phyloP scores from a whole-genome alignment of 257 asterid genomes.

The Echium plantagineum region DNA sequence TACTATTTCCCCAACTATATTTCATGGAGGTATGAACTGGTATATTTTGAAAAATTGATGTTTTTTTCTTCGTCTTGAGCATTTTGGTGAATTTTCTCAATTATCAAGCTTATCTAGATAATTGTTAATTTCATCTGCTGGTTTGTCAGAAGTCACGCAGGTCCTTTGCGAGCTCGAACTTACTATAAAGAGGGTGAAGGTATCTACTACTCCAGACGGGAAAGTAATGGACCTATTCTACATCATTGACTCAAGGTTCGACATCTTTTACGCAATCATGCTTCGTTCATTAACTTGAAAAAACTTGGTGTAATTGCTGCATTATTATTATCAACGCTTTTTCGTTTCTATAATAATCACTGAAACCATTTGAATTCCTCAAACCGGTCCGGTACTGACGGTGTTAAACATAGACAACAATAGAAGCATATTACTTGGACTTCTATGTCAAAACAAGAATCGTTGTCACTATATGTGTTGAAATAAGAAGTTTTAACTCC shows the following conservation, averaged over 20 bases:
- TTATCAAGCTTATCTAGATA: not conserved
- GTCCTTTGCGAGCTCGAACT: conserved; percentile 78
- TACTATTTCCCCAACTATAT: not conserved
- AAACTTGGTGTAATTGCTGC: not conserved
- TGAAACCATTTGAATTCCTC: not conserved
- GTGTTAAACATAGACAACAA: too few relatives aligned
- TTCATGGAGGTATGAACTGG: not conserved
- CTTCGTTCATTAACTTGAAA: not conserved
- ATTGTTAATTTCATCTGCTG: too few relatives aligned
- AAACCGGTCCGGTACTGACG: too few relatives aligned
- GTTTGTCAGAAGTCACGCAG: conserved; percentile 50
- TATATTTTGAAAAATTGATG: not conserved
- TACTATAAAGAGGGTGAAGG: conserved; percentile 60
- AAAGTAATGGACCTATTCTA: conserved; percentile 78
- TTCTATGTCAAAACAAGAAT: not conserved
- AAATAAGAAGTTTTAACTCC: too few relatives aligned
- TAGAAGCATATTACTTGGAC: not conserved
- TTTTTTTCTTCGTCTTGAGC: not conserved
- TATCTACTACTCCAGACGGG: conserved; percentile 83
- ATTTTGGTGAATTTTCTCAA: conserved; percentile 1
- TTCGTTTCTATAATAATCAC: not conserved
- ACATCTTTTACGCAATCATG: not conserved
- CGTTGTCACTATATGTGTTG: too few relatives aligned
- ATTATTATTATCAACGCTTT: not conserved
- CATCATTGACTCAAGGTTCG: conserved; percentile 67